Evolutionary conservation across 192 early-diverging fungal genomes (phyloP).

Genomic region (Coemansia sp.): DNA sequence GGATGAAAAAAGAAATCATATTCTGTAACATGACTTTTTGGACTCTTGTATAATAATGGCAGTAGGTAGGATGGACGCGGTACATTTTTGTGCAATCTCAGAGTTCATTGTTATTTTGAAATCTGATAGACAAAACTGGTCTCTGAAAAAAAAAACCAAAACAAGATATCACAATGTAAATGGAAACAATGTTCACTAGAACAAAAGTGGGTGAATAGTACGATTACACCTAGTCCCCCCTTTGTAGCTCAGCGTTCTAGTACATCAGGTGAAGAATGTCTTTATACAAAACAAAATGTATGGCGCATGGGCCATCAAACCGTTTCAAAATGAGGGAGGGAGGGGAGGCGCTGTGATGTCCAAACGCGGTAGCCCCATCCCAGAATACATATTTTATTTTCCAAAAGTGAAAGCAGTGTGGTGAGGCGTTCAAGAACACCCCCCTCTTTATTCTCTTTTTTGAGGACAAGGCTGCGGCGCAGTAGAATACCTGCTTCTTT

Average conservation of each 20-base stretch:
- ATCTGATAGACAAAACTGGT: neutral
- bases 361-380: neutral
- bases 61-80: conserved; percentile 4
- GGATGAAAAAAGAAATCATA: neutral
- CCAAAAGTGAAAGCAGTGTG: neutral
- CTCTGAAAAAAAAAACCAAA: neutral
- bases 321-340: conserved; percentile 1
- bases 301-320: neutral
- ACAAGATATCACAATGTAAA: conserved; percentile 1
- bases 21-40: neutral
- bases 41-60: neutral
- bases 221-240: neutral
- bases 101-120: neutral
- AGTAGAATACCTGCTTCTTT: neutral
- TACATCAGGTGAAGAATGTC: neutral
- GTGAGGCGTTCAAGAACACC: neutral
- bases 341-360: neutral
- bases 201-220: neutral
- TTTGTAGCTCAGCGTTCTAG: neutral
- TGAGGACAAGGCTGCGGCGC: neutral
- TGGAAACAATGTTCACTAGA: neutral
- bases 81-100: neutral
- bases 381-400: neutral
- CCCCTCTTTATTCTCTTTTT: neutral
- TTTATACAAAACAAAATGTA: neutral